Base-by-base conservation (phyloP, 2,329 filamentous ascomycete genomes). In the Cladophialophora carrionii region DNA sequence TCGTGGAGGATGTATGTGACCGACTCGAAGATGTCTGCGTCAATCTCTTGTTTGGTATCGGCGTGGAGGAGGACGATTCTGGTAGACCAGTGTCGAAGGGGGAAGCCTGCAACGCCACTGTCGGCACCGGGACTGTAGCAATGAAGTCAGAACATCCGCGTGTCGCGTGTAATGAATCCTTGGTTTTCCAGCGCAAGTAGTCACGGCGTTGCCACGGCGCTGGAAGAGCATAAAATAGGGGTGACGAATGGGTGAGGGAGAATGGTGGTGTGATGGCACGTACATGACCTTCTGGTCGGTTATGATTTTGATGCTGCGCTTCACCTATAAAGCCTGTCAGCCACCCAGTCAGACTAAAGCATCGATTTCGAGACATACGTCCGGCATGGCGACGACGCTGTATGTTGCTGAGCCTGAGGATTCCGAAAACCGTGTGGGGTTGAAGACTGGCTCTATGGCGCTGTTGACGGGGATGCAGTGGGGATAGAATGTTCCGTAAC, bases 1-100 rank as follows among this genome's bases (percentile, higher is more conserved):
- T 95, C 94, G 78, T 99, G 95, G 32, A 99, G 85, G 74, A 91
- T 90, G 82, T 97, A 99, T 62, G 89, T 89, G 49, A 90, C 94
- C 81, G 96, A 96, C 76, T 92, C 91, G 81, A 97, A 98, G 78
- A 92, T 86, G 71, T 82, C 91, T 61, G 94, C 92, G 72, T 95
- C 90, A 72, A 92, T 93, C 69, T 91, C 87, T 73, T 96, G 90
- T 71, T 96, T 92, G 32, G 70, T 71, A 34, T 72, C 71, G 22
- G 69, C 66, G 51, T 72, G 68, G 62, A 97, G 78, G 59, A 98
- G 78, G 79, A 87, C 91, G 72, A 99, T 83, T 78, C 90, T 88
- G 76, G 98, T 90, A 71, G 86, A 92, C 95, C 95, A 99, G 79
- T 87, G 84, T 77, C 95, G 89, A 87, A 97, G 93, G 10, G 95